Percentiles rank a stretch among this genome's conserved stretches.
phyloP scores from a whole-genome alignment of 106 monocot genomes.

The Ottelia alismoides region DNA sequence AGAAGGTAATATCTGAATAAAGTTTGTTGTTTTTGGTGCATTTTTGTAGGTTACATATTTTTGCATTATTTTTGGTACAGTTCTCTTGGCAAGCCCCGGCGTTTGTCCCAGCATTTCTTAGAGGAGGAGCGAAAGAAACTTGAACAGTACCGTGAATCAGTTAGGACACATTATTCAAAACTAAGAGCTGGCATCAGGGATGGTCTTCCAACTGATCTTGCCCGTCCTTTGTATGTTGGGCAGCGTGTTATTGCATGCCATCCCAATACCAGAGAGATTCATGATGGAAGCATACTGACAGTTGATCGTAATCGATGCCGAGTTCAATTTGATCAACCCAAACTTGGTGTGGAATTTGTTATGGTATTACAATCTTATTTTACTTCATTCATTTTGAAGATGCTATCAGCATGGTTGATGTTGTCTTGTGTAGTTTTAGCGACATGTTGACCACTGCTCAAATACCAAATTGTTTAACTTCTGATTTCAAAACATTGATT shows the following conservation, averaged over 20 bases:
- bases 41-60: background rate
- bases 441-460: too few species aligned
- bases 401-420: too few species aligned
- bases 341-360: conserved; percentile 90
- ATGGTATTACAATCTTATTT: too few species aligned
- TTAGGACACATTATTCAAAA: conserved; percentile 78
- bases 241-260: conserved; percentile 97
- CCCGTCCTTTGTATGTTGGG: conserved; percentile 88
- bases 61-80: conserved; percentile 17
- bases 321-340: conserved; percentile 94
- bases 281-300: conserved; percentile 90
- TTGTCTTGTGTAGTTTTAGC: too few species aligned
- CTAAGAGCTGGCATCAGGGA: conserved; percentile 65
- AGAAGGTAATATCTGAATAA: conserved; percentile 37
- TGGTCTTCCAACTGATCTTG: conserved; percentile 83
- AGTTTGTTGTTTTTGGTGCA: background rate
- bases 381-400: too few species aligned
- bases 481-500: too few species aligned
- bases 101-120: conserved; percentile 71
- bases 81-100: conserved; percentile 95
- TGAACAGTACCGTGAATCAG: conserved; percentile 83
- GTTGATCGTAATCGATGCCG: conserved; percentile 76
- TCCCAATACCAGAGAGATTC: conserved; percentile 96
- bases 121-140: conserved; percentile 87
- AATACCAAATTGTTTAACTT: too few species aligned